Evolutionary conservation across 1,284 basidiomycete genomes (phyloP).

Genomic region (Trichosporon sp.): DNA sequence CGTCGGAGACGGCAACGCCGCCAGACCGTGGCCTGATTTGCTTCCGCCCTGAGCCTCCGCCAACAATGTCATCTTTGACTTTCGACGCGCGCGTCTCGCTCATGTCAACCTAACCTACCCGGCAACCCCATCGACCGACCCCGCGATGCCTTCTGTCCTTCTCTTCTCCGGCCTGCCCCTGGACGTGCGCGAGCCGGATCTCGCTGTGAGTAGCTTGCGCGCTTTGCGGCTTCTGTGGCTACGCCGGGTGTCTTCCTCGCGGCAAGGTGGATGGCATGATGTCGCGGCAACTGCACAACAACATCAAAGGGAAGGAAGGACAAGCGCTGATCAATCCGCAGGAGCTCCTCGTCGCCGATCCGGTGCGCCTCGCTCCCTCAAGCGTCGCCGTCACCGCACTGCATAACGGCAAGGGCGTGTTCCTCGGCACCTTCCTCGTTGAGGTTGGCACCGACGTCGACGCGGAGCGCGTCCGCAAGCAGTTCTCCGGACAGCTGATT

Average conservation of each 20-base stretch:
- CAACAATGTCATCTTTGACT: slow-evolving; percentile 13
- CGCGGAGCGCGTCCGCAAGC: slow-evolving; percentile 45
- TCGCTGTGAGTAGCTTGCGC: slow-evolving; percentile 27
- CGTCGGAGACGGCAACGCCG: too few species aligned
- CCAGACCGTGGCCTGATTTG: neutral
- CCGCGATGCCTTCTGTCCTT: slow-evolving; percentile 35
- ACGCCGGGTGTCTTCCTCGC: neutral
- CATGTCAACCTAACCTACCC: neutral
- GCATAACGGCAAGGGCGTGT: slow-evolving; percentile 35
- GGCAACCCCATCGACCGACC: too few species aligned
- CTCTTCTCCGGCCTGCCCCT: slow-evolving; percentile 49
- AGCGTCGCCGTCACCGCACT: slow-evolving; percentile 41
- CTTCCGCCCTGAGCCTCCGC: neutral
- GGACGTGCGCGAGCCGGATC: slow-evolving; percentile 46
- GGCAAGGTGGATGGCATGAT: neutral
- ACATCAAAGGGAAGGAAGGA: neutral
- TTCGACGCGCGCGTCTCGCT: slow-evolving; percentile 12
- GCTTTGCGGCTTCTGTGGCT: neutral
- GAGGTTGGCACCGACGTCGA: slow-evolving; percentile 41
- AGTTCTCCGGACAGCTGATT: slow-evolving; percentile 49
- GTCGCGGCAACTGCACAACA: neutral
- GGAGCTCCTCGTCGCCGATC: slow-evolving; percentile 44
- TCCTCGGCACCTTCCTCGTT: slow-evolving; percentile 45
- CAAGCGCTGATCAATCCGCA: slow-evolving; percentile 25
- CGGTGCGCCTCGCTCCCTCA: slow-evolving; percentile 36